Evolutionary conservation across 2,329 filamentous ascomycete genomes (phyloP).

Genomic region (Mycosphaerella sp.): DNA sequence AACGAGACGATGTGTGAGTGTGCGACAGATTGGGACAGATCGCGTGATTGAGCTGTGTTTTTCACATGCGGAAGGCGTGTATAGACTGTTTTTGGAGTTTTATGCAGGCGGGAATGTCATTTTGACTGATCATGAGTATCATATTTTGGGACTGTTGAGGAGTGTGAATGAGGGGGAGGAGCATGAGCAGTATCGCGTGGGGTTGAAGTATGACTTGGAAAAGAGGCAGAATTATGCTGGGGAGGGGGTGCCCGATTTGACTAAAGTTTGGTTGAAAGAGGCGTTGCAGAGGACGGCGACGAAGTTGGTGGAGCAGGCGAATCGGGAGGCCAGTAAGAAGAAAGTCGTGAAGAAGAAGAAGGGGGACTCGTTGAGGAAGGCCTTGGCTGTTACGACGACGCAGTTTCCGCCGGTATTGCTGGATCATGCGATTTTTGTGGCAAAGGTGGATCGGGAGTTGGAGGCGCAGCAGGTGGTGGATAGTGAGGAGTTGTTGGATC

Average conservation of each 20-base stretch:
- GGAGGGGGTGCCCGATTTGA: slow-evolving; percentile 65
- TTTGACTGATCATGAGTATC: slow-evolving; percentile 76
- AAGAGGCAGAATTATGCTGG: slow-evolving; percentile 69
- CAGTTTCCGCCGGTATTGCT: slow-evolving; percentile 84
- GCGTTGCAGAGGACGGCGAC: slow-evolving; percentile 62
- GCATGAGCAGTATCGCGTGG: slow-evolving; percentile 75
- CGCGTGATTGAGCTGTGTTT: slow-evolving; percentile 88
- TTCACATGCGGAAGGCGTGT: slow-evolving; percentile 69
- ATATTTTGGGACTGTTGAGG: slow-evolving; percentile 72
- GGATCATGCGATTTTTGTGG: slow-evolving; percentile 71
- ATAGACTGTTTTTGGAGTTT: slow-evolving; percentile 86
- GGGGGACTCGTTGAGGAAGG: slow-evolving; percentile 69
- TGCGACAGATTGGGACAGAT: slow-evolving; percentile 86
- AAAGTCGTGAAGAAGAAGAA: slow-evolving; percentile 55
- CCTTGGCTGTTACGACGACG: slow-evolving; percentile 74
- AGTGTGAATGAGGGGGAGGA: slow-evolving; percentile 73
- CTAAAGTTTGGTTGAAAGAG: slow-evolving; percentile 61
- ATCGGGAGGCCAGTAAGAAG: slow-evolving; percentile 54
- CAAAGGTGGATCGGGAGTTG: slow-evolving; percentile 60
- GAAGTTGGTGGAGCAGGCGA: slow-evolving; percentile 48
- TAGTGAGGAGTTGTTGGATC: slow-evolving; percentile 57
- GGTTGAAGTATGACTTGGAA: slow-evolving; percentile 70
- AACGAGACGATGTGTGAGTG: slow-evolving; percentile 71
- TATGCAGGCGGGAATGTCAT: slow-evolving; percentile 95
- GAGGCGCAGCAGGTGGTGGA: slow-evolving; percentile 65